These are phyloP conservation scores for Metschnikowia amazonensis DNA, from an alignment of 805 yeast species.

Conservation along the genomic window DNA sequence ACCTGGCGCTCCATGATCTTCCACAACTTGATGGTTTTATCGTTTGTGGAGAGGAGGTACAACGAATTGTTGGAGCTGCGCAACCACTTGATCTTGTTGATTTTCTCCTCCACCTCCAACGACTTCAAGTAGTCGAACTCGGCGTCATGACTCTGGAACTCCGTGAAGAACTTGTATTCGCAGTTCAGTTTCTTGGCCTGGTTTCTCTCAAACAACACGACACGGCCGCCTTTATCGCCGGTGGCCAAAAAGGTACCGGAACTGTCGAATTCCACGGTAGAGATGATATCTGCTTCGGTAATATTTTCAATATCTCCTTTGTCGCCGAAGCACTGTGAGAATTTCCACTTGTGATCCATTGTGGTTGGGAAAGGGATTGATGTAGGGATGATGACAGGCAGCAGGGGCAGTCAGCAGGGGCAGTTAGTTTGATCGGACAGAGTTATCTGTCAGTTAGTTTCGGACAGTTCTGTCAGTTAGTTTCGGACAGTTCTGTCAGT, in stretches of 20 bases:
- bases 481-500: too few relatives aligned
- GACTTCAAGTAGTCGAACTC: slow-evolving; percentile 96
- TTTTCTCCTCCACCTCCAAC: slow-evolving; percentile 95
- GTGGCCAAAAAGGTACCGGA: slow-evolving; percentile 95
- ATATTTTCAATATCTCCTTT: slow-evolving; percentile 94
- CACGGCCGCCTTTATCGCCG: slow-evolving; percentile 98
- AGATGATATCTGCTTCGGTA: slow-evolving; percentile 95
- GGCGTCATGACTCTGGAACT: slow-evolving; percentile 97
- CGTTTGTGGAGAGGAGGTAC: slow-evolving; percentile 86
- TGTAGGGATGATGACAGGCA: too few relatives aligned
- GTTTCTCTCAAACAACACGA: slow-evolving; percentile 90
- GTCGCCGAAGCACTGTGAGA: slow-evolving; percentile 98
- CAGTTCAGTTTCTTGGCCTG: slow-evolving; percentile 59
- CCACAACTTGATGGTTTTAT: slow-evolving; percentile 98
- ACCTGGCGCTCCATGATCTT: slow-evolving; percentile 89
- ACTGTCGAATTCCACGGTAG: slow-evolving; percentile 94
- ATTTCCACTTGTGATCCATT: slow-evolving; percentile 60
- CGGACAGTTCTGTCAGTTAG: too few relatives aligned
- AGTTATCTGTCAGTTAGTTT: too few relatives aligned
- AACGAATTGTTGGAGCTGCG: slow-evolving; percentile 85
- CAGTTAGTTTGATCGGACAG: too few relatives aligned
- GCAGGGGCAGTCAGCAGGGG: too few relatives aligned
- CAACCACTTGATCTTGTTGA: slow-evolving; percentile 96
- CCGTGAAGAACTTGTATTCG: slow-evolving; percentile 94
- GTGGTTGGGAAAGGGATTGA: not conserved